phyloP scores from a whole-genome alignment of 164 flowering plant species.

The Cinnamomum chago region DNA sequence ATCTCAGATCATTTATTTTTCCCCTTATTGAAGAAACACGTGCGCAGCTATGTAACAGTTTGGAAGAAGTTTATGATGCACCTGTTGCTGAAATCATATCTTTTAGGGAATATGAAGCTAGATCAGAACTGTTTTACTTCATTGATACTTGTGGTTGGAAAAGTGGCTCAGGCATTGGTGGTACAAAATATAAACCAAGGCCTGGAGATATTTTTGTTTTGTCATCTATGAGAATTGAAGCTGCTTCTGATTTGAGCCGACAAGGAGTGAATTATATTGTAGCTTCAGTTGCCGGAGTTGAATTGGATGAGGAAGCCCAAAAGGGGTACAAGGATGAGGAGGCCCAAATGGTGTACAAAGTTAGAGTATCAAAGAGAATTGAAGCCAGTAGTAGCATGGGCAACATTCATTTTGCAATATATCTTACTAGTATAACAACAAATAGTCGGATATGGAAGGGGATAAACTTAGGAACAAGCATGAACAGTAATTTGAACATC shows the following conservation, averaged over 20 bases:
- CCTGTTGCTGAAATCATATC: constrained; percentile 45
- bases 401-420: constrained; percentile 36
- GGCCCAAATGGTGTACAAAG: background rate
- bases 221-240: constrained; percentile 42
- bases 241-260: constrained; percentile 31
- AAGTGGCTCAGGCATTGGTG: constrained; percentile 6
- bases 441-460: constrained; percentile 57
- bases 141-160: background rate
- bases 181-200: constrained; percentile 40
- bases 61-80: constrained; percentile 42
- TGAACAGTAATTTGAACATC: constrained; percentile 3
- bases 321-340: constrained; percentile 1
- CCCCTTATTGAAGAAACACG: constrained; percentile 67
- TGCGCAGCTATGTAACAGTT: constrained; percentile 33
- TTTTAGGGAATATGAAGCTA: constrained; percentile 12
- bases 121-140: background rate
- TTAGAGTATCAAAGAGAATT: constrained; percentile 31
- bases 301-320: constrained; percentile 7
- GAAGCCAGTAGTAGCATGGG: constrained; percentile 16
- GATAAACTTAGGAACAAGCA: constrained; percentile 18
- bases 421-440: constrained; percentile 42
- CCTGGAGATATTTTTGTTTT: constrained; percentile 59
- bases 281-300: constrained; percentile 26
- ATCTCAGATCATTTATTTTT: constrained; percentile 37
- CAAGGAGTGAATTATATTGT: constrained; percentile 35